A percentile compares a stretch with the other conserved stretches of the same genome.
Evolutionary conservation across 2,329 filamentous ascomycete species (phyloP).

Genomic region (Emmonsiellopsis sp.): DNA sequence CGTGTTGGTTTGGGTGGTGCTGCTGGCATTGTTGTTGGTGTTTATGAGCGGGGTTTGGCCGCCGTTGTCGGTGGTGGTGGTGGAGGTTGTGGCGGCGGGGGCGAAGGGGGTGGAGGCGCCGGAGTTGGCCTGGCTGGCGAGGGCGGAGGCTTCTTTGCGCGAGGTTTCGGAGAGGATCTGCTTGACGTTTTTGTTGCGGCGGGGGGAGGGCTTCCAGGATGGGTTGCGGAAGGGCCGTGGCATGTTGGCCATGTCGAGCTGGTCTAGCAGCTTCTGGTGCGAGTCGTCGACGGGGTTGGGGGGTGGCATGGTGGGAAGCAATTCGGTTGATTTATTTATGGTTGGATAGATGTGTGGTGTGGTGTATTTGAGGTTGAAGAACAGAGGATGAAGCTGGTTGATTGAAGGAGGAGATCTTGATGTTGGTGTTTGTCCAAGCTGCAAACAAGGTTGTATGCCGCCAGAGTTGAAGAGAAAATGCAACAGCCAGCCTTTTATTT

Average conservation of each 20-base stretch:
- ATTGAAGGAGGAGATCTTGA: background rate
- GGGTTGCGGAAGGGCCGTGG: constrained; percentile 85
- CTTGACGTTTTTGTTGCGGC: constrained; percentile 98
- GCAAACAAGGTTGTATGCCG: background rate
- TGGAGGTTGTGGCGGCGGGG: constrained; percentile 31
- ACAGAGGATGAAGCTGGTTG: background rate
- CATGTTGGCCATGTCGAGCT: constrained; percentile 80
- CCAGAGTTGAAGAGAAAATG: too few relatives aligned
- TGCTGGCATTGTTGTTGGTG: constrained; percentile 35
- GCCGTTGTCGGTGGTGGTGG: constrained; percentile 17
- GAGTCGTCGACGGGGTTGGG: constrained; percentile 67
- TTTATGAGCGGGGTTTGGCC: constrained; percentile 16
- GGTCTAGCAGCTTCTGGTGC: constrained; percentile 78
- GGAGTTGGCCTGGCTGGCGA: constrained; percentile 75
- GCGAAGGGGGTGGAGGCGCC: constrained; percentile 62
- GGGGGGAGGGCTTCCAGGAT: constrained; percentile 83
- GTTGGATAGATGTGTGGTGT: background rate
- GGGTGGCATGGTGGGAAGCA: constrained; percentile 42
- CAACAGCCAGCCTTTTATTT: background rate
- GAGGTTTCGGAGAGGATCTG: constrained; percentile 85
- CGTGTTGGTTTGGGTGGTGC: constrained; percentile 28
- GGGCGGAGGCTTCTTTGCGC: constrained; percentile 78
- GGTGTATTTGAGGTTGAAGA: background rate
- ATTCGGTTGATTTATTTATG: too few relatives aligned
- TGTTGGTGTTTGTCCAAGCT: background rate